Evolutionary conservation across 345 rosid species (phyloP).

Genomic region (Rhizophora apiculata): DNA sequence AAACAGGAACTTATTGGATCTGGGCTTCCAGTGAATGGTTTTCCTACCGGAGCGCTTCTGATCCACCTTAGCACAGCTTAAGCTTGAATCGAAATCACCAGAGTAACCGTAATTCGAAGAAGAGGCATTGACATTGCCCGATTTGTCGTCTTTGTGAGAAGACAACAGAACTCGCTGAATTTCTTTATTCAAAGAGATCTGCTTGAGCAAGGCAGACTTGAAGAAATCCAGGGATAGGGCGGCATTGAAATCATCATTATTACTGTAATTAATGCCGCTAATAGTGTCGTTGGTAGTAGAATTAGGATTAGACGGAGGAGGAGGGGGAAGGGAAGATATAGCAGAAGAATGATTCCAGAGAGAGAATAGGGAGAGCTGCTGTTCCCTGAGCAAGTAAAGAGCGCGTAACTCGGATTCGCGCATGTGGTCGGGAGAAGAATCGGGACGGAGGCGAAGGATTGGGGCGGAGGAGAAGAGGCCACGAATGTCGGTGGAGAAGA

Average conservation of each 20-base stretch:
- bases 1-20: conserved; percentile 50
- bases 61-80: conserved; percentile 48
- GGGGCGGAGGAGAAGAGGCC: conserved; percentile 35
- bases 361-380: conserved; percentile 48
- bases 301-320: conserved; percentile 8
- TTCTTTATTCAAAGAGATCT: conserved; percentile 60
- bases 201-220: conserved; percentile 50
- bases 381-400: conserved; percentile 57
- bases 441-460: conserved; percentile 20
- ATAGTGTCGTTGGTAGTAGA: conserved; percentile 1
- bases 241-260: neutral
- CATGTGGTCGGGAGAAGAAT: conserved; percentile 37
- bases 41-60: conserved; percentile 39
- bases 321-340: too few relatives aligned
- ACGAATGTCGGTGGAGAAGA: conserved; percentile 46
- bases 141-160: conserved; percentile 32
- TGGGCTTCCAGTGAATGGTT: conserved; percentile 77
- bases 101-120: neutral
- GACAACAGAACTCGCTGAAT: conserved; percentile 61
- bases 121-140: neutral
- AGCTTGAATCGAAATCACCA: neutral
- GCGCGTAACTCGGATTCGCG: conserved; percentile 73
- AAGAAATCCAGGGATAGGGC: conserved; percentile 23
- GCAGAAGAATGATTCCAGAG: conserved; percentile 39
- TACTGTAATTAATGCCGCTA: neutral